Conservation (phyloP, 163 green algal genomes). For the Botryococcus braunii region DNA sequence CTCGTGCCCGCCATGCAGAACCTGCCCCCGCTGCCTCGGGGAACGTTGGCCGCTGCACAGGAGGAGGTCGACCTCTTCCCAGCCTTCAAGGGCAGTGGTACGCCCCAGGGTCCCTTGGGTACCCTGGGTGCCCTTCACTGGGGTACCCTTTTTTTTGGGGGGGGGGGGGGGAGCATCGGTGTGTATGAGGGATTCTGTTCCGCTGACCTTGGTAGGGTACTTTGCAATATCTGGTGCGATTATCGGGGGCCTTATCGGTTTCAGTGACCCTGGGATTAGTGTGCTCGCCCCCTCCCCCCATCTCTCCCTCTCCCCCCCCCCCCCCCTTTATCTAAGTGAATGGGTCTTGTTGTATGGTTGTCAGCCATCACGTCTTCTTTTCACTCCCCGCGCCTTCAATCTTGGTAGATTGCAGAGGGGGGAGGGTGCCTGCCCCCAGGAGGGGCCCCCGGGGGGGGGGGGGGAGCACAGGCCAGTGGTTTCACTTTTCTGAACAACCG, state of each 20-base stretch:
- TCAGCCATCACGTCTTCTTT: too few species aligned
- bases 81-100: slow-evolving; percentile 38
- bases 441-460: too few species aligned
- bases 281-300: neutral
- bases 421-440: too few species aligned
- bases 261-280: neutral
- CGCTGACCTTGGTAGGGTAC: neutral
- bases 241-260: neutral
- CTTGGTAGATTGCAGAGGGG: too few species aligned
- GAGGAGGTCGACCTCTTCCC: slow-evolving; percentile 72
- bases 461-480: too few species aligned
- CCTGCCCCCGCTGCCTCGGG: slow-evolving; percentile 28
- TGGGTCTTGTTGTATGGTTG: too few species aligned
- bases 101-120: neutral
- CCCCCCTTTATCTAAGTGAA: too few species aligned
- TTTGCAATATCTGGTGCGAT: neutral
- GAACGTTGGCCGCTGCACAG: neutral
- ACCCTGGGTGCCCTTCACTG: neutral
- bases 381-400: too few species aligned
- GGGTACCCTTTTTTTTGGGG: neutral
- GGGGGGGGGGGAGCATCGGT: neutral
- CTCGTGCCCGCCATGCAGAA: slow-evolving; percentile 47
- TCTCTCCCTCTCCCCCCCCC: too few species aligned
- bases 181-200: neutral
- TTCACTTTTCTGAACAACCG: too few species aligned